These are phyloP conservation scores for Ilex asprella DNA, from an alignment of 257 asterid genomes.

Conservation along the genomic window DNA sequence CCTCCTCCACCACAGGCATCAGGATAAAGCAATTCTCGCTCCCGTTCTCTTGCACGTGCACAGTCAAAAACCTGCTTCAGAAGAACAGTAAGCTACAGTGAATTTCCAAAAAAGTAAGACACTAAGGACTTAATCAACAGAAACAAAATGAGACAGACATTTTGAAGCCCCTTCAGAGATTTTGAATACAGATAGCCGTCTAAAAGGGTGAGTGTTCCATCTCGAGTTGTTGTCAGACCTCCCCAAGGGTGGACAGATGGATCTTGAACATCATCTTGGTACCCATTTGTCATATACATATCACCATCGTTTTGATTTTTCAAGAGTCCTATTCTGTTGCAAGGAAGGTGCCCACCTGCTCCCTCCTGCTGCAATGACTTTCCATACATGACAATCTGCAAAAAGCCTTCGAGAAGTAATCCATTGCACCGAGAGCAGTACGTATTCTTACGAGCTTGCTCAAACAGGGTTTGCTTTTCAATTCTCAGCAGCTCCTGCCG, in stretches of 20 bases:
- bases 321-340: conserved; percentile 26
- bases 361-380: conserved; percentile 82
- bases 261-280: conserved; percentile 69
- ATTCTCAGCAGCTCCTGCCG: conserved; percentile 73
- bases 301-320: conserved; percentile 39
- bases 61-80: conserved; percentile 82
- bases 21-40: conserved; percentile 87
- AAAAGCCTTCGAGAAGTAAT: conserved; percentile 82
- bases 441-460: conserved; percentile 96
- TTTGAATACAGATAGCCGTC: conserved; percentile 70
- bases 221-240: conserved; percentile 74
- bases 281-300: conserved; percentile 30
- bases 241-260: conserved; percentile 99
- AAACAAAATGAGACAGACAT: conserved; percentile 37
- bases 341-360: conserved; percentile 26
- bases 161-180: conserved; percentile 81
- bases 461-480: conserved; percentile 84
- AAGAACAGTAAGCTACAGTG: conserved; percentile 15
- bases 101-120: conserved; percentile 2
- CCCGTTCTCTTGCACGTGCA: conserved; percentile 94
- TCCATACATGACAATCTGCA: conserved; percentile 87
- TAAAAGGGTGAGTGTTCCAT: conserved; percentile 83
- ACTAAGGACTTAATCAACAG: background rate
- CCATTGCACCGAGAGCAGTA: conserved; percentile 99
- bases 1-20: conserved; percentile 99